phyloP scores from a whole-genome alignment of 768 basidiomycete species.

The Postia placenta region DNA sequence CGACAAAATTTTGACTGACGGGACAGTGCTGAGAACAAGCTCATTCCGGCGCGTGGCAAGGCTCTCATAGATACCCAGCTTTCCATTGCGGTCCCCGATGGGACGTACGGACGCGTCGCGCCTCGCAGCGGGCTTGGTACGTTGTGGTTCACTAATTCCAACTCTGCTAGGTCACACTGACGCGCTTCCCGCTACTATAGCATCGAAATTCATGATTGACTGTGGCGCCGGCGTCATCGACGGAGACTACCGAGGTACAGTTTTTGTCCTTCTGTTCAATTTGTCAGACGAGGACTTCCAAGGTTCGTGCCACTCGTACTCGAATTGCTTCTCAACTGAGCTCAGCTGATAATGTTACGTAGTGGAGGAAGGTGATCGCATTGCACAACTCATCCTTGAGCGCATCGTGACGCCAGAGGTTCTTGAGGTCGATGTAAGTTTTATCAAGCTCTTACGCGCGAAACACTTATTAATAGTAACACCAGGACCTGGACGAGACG shows the following conservation, averaged over 20 bases:
- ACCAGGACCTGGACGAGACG: constrained; percentile 80
- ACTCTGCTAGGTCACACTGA: background rate
- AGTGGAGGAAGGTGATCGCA: constrained; percentile 93
- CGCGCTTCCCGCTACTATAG: constrained; percentile 34
- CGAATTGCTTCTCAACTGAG: background rate
- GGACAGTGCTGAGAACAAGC: constrained; percentile 74
- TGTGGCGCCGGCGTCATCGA: constrained; percentile 98
- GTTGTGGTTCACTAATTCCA: constrained; percentile 17
- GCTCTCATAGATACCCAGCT: constrained; percentile 88
- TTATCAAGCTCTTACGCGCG: background rate
- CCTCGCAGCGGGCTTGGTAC: constrained; percentile 92
- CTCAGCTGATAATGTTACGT: background rate
- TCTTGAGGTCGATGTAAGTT: constrained; percentile 74
- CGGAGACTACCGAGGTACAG: constrained; percentile 88
- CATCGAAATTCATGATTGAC: constrained; percentile 96
- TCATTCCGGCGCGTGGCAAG: constrained; percentile 85
- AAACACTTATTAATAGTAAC: constrained; percentile 3
- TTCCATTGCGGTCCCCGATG: constrained; percentile 88
- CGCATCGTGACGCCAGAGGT: constrained; percentile 83
- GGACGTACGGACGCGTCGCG: constrained; percentile 95
- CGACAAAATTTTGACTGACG: background rate
- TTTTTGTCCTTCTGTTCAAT: constrained; percentile 93
- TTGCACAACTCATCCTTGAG: constrained; percentile 94
- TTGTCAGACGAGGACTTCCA: constrained; percentile 84
- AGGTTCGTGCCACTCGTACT: constrained; percentile 48